Conservation (phyloP, 2,329 filamentous ascomycete genomes). For the Pestalotiopsis sp. region DNA sequence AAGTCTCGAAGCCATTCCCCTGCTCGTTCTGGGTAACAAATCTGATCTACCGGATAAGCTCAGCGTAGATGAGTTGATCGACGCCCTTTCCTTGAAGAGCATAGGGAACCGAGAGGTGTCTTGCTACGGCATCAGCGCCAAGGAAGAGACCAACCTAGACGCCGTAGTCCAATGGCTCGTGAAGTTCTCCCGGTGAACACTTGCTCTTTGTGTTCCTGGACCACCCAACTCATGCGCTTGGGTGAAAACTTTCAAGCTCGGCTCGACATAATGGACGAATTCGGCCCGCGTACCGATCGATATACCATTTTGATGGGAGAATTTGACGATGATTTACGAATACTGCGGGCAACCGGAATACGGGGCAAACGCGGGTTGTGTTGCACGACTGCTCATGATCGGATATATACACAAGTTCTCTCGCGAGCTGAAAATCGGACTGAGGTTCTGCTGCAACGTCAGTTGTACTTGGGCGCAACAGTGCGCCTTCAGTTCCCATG, state of each 20-base stretch:
- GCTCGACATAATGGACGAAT: background rate
- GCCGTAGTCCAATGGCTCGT: conserved; percentile 97
- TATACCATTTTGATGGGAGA: conserved; percentile 21
- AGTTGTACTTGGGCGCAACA: conserved; percentile 20
- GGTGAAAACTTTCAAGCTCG: background rate
- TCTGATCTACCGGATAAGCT: conserved; percentile 91
- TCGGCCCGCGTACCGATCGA: conserved; percentile 21
- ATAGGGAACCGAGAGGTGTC: conserved; percentile 93
- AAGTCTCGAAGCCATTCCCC: conserved; percentile 83
- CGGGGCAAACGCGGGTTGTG: conserved; percentile 20
- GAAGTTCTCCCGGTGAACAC: conserved; percentile 73
- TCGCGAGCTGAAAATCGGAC: conserved; percentile 29
- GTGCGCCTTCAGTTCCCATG: conserved; percentile 21
- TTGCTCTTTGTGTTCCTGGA: background rate
- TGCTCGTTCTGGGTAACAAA: conserved; percentile 96
- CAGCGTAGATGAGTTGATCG: conserved; percentile 93
- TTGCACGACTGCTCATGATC: conserved; percentile 33
- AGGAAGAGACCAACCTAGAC: conserved; percentile 98
- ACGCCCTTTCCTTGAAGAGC: conserved; percentile 84
- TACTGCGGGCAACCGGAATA: conserved; percentile 30
- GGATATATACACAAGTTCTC: conserved; percentile 35
- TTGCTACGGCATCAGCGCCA: conserved; percentile 98
- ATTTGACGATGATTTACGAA: conserved; percentile 33
- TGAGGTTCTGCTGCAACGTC: conserved; percentile 23
- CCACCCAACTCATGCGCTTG: background rate